These are phyloP conservation scores for Ophiostoma quercus DNA, from an alignment of 2,329 filamentous ascomycete genomes.

Conservation along the genomic window DNA sequence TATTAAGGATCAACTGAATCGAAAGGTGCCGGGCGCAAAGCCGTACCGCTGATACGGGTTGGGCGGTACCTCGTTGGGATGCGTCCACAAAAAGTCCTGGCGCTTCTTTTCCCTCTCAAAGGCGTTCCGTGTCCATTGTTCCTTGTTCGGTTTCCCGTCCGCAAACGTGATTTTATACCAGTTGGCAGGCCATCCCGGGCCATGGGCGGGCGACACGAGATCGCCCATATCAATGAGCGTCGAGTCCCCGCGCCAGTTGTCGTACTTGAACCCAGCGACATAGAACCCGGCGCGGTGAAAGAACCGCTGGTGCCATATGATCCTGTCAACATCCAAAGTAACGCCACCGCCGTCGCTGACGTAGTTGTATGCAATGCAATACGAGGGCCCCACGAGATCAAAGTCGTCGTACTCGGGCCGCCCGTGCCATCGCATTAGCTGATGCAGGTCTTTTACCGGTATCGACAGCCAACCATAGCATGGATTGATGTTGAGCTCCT, in stretches of 20 bases:
- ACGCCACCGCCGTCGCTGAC: conserved; percentile 16
- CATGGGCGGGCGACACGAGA: conserved; percentile 11
- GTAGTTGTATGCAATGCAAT: conserved; percentile 16
- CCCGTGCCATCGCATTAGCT: background rate
- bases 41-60: too few species aligned
- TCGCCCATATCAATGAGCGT: conserved; percentile 18
- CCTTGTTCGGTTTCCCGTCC: too few species aligned
- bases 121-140: too few species aligned
- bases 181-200: too few species aligned
- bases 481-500: conserved; percentile 12
- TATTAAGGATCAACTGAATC: too few species aligned
- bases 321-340: conserved; percentile 5
- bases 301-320: conserved; percentile 1
- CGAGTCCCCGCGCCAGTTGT: conserved; percentile 19
- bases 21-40: too few species aligned
- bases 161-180: too few species aligned
- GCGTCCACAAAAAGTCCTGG: too few species aligned
- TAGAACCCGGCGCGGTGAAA: conserved; percentile 11
- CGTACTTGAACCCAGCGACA: conserved; percentile 6
- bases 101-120: too few species aligned
- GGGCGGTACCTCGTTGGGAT: too few species aligned
- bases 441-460: background rate
- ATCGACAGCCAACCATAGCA: conserved; percentile 18
- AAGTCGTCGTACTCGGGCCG: conserved; percentile 1
- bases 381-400: conserved; percentile 4